Conservation (phyloP, 805 yeast species). For the Kazachstania viticola region DNA sequence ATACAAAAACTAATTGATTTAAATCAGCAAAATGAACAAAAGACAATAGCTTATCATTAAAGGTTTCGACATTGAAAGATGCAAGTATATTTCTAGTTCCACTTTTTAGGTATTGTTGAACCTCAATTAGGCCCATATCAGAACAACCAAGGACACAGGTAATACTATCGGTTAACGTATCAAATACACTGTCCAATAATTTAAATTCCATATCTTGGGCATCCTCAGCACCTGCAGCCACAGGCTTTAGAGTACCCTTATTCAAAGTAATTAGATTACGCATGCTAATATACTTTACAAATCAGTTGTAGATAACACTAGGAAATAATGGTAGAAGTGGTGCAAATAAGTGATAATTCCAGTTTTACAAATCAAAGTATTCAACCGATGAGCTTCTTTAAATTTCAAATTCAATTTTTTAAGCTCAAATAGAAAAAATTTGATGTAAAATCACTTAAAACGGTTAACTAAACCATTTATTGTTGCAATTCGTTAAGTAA, state of each 20-base stretch:
- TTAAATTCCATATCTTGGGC: constrained; percentile 8
- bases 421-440: too few species aligned
- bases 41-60: constrained; percentile 35
- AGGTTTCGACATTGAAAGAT: constrained; percentile 39
- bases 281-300: too few species aligned
- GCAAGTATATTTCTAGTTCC: constrained; percentile 53
- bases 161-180: constrained; percentile 61
- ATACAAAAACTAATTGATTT: constrained; percentile 53
- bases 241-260: constrained; percentile 21
- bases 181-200: constrained; percentile 37
- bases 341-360: too few species aligned
- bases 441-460: too few species aligned
- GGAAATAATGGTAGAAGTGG: too few species aligned
- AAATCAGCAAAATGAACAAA: constrained; percentile 62
- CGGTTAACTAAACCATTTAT: too few species aligned
- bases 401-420: too few species aligned
- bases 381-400: too few species aligned
- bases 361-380: too few species aligned
- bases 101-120: constrained; percentile 60
- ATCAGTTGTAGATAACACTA: too few species aligned
- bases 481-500: constrained; percentile 2
- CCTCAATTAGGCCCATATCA: constrained; percentile 51
- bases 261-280: constrained; percentile 26
- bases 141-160: constrained; percentile 49
- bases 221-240: constrained; percentile 7